Conservation (phyloP, 2,329 filamentous ascomycete species). For the Boeremia lycopersici region DNA sequence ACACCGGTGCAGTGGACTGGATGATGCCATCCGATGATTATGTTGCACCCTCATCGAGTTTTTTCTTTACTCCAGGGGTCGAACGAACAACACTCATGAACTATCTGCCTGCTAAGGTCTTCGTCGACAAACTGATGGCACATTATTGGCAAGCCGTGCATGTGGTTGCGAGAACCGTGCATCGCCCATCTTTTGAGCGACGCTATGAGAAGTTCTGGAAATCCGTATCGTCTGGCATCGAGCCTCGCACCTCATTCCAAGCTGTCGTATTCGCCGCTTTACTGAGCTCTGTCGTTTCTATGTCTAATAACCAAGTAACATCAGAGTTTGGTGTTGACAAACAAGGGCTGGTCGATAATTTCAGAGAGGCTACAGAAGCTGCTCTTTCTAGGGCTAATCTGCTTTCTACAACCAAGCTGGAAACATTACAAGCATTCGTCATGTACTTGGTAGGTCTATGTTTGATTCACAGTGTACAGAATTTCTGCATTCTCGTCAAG, state of each 20-base stretch:
- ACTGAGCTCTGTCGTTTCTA: slow-evolving; percentile 71
- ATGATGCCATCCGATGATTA: slow-evolving; percentile 69
- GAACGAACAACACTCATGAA: slow-evolving; percentile 58
- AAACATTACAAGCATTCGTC: slow-evolving; percentile 76
- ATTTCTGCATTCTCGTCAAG: not conserved
- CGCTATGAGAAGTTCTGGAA: slow-evolving; percentile 71
- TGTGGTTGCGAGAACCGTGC: slow-evolving; percentile 69
- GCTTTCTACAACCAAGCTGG: slow-evolving; percentile 71
- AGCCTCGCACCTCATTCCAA: slow-evolving; percentile 69
- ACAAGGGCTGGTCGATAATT: slow-evolving; percentile 62
- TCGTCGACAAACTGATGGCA: slow-evolving; percentile 66
- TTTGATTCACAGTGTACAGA: not conserved
- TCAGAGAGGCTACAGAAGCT: slow-evolving; percentile 65
- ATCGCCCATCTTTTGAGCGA: slow-evolving; percentile 69
- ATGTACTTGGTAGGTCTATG: slow-evolving; percentile 71
- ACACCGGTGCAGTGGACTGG: slow-evolving; percentile 50
- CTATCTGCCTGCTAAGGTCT: slow-evolving; percentile 63
- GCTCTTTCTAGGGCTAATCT: slow-evolving; percentile 73
- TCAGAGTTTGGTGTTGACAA: slow-evolving; percentile 64
- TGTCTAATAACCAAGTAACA: slow-evolving; percentile 61
- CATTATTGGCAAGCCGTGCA: slow-evolving; percentile 74
- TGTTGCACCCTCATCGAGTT: slow-evolving; percentile 69
- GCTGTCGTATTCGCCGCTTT: slow-evolving; percentile 72
- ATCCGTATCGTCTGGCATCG: slow-evolving; percentile 62
- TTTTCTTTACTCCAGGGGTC: slow-evolving; percentile 65